Evolutionary conservation across 2,329 filamentous ascomycete genomes (phyloP), one percentile per base, ranked within the genome.

Genomic region (Tolypocladium nubicola): DNA sequence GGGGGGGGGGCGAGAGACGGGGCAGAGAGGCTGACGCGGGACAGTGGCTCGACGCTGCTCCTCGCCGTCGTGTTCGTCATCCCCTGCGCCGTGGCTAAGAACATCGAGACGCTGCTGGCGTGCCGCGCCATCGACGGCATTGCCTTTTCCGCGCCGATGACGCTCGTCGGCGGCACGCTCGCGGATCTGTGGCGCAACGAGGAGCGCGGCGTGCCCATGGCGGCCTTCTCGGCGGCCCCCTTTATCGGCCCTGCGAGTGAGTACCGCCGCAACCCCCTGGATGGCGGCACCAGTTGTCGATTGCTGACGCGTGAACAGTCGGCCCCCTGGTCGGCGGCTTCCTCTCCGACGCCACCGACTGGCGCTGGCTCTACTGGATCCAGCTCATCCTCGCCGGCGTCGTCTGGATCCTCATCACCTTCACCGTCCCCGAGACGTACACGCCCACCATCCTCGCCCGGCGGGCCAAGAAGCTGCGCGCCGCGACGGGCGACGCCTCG

Each of bases 391-490:
- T 94, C 14, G 77, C 87, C 33, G 84, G 78, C 16, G 68, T 86
- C 53, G 81, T 87, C 63, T 94, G 87, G 83, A 59, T 87, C 21
- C 69, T 93, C 59, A 91, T 94, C 70, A 87, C 86, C 37, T 92
- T 95, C 72, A 94, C 89, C n/a, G 86, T 96, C 0, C 89, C 90
- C 1, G 91, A 96, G 71, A 96, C 91, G 0, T 96, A 94, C 69
- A 86, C 90, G 0, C 90, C 91, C 0, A 88, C 84, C 0, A 84
- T 96, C 54, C 81, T 97, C 19, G 80, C 82, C 55, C 74, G 74
- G 37, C 81, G 90, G 14, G 91, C 91, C 3, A 77, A 79, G 66
- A 88, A 89, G 69, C 75, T 94, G 60, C 82, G 90, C 55, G 83
- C 86, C 67, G 71, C 83, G 38, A 87, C 88, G 1, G 84, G 86